phyloP scores from a whole-genome alignment of 2,329 filamentous ascomycete species.

The Basipetospora chlamydospora region DNA sequence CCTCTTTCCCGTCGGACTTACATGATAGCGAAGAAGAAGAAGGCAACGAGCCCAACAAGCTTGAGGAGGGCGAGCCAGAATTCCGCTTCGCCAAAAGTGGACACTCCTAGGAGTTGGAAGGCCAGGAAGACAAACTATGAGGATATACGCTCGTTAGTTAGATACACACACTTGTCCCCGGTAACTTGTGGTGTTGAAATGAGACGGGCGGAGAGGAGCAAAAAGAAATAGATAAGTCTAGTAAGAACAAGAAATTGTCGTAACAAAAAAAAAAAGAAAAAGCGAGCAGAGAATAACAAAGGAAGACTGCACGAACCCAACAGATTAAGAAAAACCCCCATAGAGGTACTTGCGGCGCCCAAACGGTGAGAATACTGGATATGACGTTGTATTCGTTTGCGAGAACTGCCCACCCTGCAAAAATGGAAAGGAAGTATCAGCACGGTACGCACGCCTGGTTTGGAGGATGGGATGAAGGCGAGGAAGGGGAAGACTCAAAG shows the following conservation, averaged over 20 bases:
- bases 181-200: too few relatives aligned
- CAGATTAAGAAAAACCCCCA: conserved; percentile 63
- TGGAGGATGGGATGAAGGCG: too few relatives aligned
- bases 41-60: conserved; percentile 52
- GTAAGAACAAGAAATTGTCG: too few relatives aligned
- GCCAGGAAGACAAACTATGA: conserved; percentile 39
- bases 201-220: too few relatives aligned
- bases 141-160: background rate
- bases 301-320: too few relatives aligned
- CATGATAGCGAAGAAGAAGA: conserved; percentile 60
- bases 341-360: conserved; percentile 44
- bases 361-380: conserved; percentile 50
- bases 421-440: too few relatives aligned
- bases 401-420: too few relatives aligned
- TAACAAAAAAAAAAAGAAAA: too few relatives aligned
- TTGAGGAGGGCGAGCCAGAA: conserved; percentile 68
- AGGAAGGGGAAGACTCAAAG: too few relatives aligned
- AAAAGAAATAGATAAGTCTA: too few relatives aligned
- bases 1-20: conserved; percentile 12
- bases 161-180: background rate
- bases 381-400: conserved; percentile 60
- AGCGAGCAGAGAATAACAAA: too few relatives aligned
- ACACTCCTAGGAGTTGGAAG: conserved; percentile 58
- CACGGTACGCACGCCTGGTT: too few relatives aligned
- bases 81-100: conserved; percentile 64